phyloP scores from a whole-genome alignment of 495 filamentous ascomycete species.

The Aspergillus taichungensis region DNA sequence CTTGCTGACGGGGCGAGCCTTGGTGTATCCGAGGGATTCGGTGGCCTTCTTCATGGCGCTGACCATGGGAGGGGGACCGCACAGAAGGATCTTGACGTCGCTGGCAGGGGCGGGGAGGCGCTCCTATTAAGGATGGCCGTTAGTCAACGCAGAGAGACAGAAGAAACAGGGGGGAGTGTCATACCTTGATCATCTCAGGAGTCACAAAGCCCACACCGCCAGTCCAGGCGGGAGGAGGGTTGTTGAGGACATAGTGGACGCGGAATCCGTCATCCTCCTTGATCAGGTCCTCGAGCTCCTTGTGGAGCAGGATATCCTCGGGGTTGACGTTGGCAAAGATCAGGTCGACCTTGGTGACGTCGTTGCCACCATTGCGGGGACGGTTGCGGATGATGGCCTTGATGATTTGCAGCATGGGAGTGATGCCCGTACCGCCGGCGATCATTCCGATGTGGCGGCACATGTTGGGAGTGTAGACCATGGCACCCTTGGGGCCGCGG shows the following conservation, averaged over 20 bases:
- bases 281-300: constrained; percentile 74
- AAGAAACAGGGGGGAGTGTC: no score
- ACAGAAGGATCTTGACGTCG: constrained; percentile 93
- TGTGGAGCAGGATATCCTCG: constrained; percentile 86
- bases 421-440: constrained; percentile 95
- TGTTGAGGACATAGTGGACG: constrained; percentile 92
- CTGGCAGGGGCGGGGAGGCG: constrained; percentile 70
- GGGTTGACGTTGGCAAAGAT: constrained; percentile 94
- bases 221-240: constrained; percentile 81
- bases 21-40: constrained; percentile 79
- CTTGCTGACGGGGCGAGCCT: constrained; percentile 91
- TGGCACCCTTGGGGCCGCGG: constrained; percentile 88
- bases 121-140: constrained; percentile 52
- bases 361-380: constrained; percentile 54
- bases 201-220: constrained; percentile 93
- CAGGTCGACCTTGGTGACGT: constrained; percentile 82
- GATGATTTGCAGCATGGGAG: constrained; percentile 94
- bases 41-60: constrained; percentile 95
- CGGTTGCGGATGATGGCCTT: constrained; percentile 81
- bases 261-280: constrained; percentile 70
- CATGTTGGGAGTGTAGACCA: constrained; percentile 94
- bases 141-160: no score
- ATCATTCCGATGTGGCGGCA: constrained; percentile 94
- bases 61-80: constrained; percentile 94
- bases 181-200: constrained; percentile 90